Conservation (phyloP, 73 alveolate genomes). For the Paraurostyla sp. region DNA sequence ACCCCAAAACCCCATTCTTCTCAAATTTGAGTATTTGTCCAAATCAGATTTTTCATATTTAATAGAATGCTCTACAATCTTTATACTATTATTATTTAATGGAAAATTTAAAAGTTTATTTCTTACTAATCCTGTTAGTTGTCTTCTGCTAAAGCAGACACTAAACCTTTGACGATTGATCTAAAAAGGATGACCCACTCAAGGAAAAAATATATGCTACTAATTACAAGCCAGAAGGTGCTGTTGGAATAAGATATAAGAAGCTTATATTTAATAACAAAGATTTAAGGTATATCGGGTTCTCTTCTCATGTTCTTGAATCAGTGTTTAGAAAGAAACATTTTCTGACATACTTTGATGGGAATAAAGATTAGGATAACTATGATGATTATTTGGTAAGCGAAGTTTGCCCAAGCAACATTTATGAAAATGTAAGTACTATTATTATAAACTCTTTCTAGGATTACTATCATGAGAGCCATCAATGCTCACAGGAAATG, state of each 20-base stretch:
- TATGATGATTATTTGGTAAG: constrained; percentile 30
- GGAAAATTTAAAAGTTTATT: too few relatives aligned
- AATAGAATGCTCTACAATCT: too few relatives aligned
- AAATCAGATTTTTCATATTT: too few relatives aligned
- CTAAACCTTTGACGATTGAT: too few relatives aligned
- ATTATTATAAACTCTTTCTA: background rate
- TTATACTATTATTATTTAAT: too few relatives aligned
- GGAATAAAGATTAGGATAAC: background rate
- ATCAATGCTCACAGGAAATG: constrained; percentile 10
- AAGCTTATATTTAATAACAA: constrained; percentile 1
- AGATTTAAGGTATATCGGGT: constrained; percentile 11
- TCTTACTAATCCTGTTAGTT: too few relatives aligned
- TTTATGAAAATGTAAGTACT: background rate
- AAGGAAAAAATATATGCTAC: background rate
- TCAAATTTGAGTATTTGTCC: too few relatives aligned
- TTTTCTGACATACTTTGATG: background rate
- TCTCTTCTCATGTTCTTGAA: constrained; percentile 33
- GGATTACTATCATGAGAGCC: background rate
- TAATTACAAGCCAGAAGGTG: constrained; percentile 45
- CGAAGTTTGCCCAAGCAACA: constrained; percentile 22
- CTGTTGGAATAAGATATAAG: constrained; percentile 41
- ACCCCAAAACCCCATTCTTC: too few relatives aligned
- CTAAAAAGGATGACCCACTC: background rate
- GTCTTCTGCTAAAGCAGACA: too few relatives aligned
- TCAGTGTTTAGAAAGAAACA: constrained; percentile 32